These are phyloP conservation scores for Silene coronaria DNA, from an alignment of 179 eudicot species.

Conservation along the genomic window DNA sequence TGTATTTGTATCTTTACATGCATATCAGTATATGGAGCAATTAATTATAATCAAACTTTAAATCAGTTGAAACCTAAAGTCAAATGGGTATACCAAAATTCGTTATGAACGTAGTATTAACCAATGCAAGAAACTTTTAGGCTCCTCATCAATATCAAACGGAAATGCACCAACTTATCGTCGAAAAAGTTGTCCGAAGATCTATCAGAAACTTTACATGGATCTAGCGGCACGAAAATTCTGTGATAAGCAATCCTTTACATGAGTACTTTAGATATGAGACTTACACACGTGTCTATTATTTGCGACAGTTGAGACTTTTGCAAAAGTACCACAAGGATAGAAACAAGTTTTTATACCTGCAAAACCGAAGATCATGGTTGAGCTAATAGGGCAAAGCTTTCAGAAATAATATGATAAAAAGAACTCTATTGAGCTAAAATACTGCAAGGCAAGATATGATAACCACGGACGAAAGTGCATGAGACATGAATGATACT, in stretches of 20 bases:
- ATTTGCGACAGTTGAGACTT: conserved; percentile 61
- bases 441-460: background rate
- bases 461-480: background rate
- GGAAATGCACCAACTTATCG: no score
- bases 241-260: background rate
- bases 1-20: background rate
- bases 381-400: background rate
- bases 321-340: conserved; percentile 84
- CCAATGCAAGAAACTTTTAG: no score
- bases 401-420: background rate
- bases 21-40: no score
- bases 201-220: no score
- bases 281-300: conserved; percentile 64
- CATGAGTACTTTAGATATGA: background rate
- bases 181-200: no score
- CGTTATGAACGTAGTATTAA: no score
- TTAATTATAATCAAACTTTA: no score
- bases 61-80: no score
- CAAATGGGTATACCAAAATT: no score
- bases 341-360: conserved; percentile 68
- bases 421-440: background rate
- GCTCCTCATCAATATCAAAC: no score
- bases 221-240: background rate
- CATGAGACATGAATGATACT: conserved; percentile 22
- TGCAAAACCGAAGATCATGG: conserved; percentile 26